Evolutionary conservation across 163 green algal genomes (phyloP).

Genomic region (Prototheca stagnorum): DNA sequence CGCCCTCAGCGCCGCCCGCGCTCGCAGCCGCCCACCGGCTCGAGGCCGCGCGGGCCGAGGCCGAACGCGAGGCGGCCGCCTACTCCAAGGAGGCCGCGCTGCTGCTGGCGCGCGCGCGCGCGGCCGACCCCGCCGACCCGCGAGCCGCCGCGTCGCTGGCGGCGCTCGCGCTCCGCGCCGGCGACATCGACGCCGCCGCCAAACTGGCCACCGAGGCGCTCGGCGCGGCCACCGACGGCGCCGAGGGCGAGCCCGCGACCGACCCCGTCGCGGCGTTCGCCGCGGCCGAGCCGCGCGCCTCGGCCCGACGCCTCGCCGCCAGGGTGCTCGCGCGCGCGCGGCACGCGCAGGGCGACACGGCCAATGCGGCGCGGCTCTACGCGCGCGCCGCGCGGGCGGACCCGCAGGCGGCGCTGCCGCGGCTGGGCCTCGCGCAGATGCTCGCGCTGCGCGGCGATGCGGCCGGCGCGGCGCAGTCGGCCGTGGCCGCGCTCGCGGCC

Average conservation of each 20-base stretch:
- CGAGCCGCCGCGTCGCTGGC: too few relatives aligned
- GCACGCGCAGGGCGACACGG: conserved; percentile 34
- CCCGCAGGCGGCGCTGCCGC: conserved; percentile 21
- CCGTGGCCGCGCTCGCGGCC: conserved; percentile 43
- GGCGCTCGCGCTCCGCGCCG: too few relatives aligned
- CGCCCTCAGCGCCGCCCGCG: conserved; percentile 50
- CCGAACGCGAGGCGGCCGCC: neutral
- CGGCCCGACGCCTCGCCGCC: too few relatives aligned
- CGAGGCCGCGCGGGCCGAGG: conserved; percentile 26
- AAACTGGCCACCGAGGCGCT: conserved; percentile 30
- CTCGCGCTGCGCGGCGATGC: conserved; percentile 26
- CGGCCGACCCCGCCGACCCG: too few relatives aligned
- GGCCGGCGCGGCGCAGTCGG: conserved; percentile 40
- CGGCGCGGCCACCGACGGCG: conserved; percentile 10
- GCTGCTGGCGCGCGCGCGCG: conserved; percentile 2
- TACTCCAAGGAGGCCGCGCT: neutral
- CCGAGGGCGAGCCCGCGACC: conserved; percentile 21
- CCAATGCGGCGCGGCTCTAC: conserved; percentile 31
- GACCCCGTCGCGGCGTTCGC: too few relatives aligned
- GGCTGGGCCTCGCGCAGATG: conserved; percentile 58
- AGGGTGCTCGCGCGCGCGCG: conserved; percentile 31
- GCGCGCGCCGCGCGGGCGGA: conserved; percentile 14
- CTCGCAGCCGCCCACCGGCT: conserved; percentile 66
- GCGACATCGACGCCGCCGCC: too few relatives aligned
- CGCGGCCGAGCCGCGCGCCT: too few relatives aligned